These are phyloP conservation scores for Osmanthus fragrans DNA, from an alignment of 257 asterid species.

Conservation along the genomic window DNA sequence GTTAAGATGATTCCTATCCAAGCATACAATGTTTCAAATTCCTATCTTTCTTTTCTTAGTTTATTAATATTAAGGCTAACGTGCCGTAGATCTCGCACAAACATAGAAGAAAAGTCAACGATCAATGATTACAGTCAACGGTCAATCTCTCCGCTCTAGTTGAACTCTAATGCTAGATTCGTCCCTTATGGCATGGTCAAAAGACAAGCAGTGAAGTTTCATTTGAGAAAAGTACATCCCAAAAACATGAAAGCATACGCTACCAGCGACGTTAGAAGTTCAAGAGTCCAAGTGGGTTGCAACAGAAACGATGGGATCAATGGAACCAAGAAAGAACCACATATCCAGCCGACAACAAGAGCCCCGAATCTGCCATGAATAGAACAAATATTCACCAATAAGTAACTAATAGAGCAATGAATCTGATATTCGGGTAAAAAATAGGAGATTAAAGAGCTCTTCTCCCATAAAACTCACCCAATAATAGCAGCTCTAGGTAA, in stretches of 20 bases:
- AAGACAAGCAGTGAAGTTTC: constrained; percentile 22
- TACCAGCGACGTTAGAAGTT: constrained; percentile 89
- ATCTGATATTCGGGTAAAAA: neutral
- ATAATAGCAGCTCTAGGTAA: constrained; percentile 75
- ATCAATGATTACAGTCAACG: too few relatives aligned
- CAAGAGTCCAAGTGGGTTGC: constrained; percentile 90
- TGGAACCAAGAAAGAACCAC: constrained; percentile 44
- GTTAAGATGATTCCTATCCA: too few relatives aligned
- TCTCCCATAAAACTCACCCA: constrained; percentile 53
- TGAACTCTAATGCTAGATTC: too few relatives aligned
- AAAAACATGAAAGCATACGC: constrained; percentile 70
- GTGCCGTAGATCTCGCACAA: too few relatives aligned
- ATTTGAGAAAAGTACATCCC: constrained; percentile 87
- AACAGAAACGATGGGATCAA: constrained; percentile 21
- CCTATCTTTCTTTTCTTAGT: too few relatives aligned
- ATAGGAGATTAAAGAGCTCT: constrained; percentile 2
- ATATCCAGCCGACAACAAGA: constrained; percentile 81
- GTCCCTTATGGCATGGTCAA: too few relatives aligned
- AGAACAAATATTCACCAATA: neutral
- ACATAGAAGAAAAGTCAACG: too few relatives aligned
- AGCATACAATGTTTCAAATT: too few relatives aligned
- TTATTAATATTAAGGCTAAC: too few relatives aligned
- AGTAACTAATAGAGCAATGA: neutral
- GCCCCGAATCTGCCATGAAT: constrained; percentile 65
- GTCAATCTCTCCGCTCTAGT: too few relatives aligned